phyloP scores from a whole-genome alignment of 768 basidiomycete species.

The Daedaleopsis nitida region DNA sequence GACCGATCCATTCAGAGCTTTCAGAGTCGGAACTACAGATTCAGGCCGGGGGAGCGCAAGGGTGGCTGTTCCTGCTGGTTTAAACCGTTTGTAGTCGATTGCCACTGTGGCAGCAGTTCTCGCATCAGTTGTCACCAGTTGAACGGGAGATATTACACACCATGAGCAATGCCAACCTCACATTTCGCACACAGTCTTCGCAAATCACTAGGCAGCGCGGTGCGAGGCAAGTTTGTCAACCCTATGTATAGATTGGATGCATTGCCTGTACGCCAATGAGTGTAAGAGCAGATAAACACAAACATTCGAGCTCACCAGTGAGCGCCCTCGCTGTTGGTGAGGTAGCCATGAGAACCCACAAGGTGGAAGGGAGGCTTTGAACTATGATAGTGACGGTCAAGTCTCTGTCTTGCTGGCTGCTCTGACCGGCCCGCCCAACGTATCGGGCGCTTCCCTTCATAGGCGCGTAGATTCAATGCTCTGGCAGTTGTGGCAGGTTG shows the following conservation, averaged over 20 bases:
- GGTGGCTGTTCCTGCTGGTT: constrained; percentile 59
- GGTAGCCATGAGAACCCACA: too few relatives aligned
- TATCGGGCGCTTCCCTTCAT: too few relatives aligned
- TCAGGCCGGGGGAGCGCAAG: constrained; percentile 55
- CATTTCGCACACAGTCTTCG: constrained; percentile 39
- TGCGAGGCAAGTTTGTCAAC: constrained; percentile 42
- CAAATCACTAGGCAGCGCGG: constrained; percentile 59
- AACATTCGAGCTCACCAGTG: too few relatives aligned
- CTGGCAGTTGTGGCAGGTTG: too few relatives aligned
- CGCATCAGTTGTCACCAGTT: background rate
- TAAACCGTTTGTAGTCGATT: constrained; percentile 61
- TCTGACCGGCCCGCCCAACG: too few relatives aligned
- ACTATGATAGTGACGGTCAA: too few relatives aligned
- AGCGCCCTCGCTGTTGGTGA: too few relatives aligned
- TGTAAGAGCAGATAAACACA: background rate
- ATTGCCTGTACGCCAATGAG: background rate
- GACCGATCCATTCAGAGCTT: constrained; percentile 43
- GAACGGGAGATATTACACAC: constrained; percentile 20
- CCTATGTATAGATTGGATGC: background rate
- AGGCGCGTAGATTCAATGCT: too few relatives aligned
- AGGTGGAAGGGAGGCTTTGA: too few relatives aligned
- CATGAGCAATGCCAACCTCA: constrained; percentile 22
- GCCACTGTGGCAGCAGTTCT: constrained; percentile 44
- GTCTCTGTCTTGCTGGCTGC: too few relatives aligned
- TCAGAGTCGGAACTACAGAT: constrained; percentile 43